phyloP scores from a whole-genome alignment of 73 alveolate genomes.

The Halteria grandinella region DNA sequence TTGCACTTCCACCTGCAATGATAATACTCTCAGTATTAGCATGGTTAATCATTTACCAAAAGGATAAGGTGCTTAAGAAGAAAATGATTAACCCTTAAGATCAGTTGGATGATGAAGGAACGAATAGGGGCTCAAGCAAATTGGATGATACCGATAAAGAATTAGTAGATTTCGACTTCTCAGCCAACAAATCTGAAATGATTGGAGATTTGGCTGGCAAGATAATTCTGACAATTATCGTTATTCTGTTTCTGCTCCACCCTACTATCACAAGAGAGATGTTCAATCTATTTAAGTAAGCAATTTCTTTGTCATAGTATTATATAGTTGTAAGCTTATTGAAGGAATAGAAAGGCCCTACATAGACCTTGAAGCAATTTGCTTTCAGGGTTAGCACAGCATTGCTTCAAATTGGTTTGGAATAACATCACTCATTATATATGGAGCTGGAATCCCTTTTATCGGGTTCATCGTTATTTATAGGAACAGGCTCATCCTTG shows the following conservation, averaged over 20 bases:
- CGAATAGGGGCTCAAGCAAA: too few species aligned
- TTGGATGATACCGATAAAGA: too few species aligned
- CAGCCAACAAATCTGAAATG: too few species aligned
- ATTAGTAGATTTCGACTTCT: too few species aligned
- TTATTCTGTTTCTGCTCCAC: slow-evolving; percentile 16
- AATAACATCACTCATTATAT: slow-evolving; percentile 31
- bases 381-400: neutral
- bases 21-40: neutral
- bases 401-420: neutral
- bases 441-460: slow-evolving; percentile 46
- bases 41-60: neutral
- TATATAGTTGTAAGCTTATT: neutral
- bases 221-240: neutral
- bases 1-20: neutral
- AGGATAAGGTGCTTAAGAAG: too few species aligned
- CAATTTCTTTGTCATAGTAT: too few species aligned
- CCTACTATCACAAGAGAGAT: neutral
- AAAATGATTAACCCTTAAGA: too few species aligned
- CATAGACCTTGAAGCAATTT: neutral
- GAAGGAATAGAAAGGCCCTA: neutral
- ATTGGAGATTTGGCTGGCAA: neutral
- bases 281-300: neutral
- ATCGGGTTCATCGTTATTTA: neutral
- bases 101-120: too few species aligned
- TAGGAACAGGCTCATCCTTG: neutral